Conservation (phyloP, 1,139 yeast genomes). For the Schwanniomyces etchellsii region DNA sequence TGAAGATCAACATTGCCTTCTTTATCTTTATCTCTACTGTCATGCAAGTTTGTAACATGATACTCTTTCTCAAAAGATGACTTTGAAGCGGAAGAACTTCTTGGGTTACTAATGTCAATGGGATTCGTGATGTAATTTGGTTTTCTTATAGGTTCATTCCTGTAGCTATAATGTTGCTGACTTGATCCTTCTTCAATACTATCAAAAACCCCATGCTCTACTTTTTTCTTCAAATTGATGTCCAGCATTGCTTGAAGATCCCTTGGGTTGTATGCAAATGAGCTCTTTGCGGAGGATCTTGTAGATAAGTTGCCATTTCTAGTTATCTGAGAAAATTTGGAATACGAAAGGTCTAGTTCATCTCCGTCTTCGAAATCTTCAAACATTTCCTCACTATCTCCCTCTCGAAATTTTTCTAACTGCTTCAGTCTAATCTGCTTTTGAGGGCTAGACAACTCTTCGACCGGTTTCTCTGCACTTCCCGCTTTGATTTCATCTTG, state of each 20-base stretch:
- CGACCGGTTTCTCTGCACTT: too few relatives aligned
- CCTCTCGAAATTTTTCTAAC: constrained; percentile 13
- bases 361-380: constrained; percentile 21
- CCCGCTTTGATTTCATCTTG: too few relatives aligned
- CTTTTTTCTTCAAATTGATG: not conserved
- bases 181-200: not conserved
- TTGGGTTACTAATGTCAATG: not conserved
- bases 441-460: too few relatives aligned
- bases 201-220: not conserved
- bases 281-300: too few relatives aligned
- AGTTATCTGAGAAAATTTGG: constrained; percentile 27
- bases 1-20: not conserved
- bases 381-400: constrained; percentile 9
- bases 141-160: too few relatives aligned
- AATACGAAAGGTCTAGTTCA: constrained; percentile 28
- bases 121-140: not conserved
- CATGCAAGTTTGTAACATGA: not conserved
- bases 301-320: too few relatives aligned
- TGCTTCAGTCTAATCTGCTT: too few relatives aligned
- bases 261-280: not conserved
- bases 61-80: too few relatives aligned
- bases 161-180: not conserved
- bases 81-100: not conserved
- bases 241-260: not conserved
- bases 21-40: not conserved